Conservation (phyloP, 768 basidiomycete genomes). For the Ramaria rubella region DNA sequence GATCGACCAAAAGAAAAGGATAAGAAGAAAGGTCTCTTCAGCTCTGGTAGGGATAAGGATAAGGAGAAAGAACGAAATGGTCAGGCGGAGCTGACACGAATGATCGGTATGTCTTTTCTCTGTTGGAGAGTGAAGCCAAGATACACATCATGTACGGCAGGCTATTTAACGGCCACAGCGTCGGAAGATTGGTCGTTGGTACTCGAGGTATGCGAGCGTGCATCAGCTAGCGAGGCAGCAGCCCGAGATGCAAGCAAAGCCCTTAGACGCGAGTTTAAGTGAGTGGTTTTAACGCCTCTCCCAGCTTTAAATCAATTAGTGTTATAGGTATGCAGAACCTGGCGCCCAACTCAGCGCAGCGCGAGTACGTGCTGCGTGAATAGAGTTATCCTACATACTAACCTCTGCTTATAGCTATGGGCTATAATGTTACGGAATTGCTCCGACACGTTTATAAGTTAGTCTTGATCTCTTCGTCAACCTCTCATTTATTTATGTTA, state of each 20-base stretch:
- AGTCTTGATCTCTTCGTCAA: slow-evolving; percentile 15
- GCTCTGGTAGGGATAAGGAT: slow-evolving; percentile 10
- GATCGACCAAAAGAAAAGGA: slow-evolving; percentile 8
- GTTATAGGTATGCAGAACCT: slow-evolving; percentile 63
- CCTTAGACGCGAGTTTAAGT: slow-evolving; percentile 83
- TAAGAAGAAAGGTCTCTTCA: slow-evolving; percentile 13
- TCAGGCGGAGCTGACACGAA: slow-evolving; percentile 18
- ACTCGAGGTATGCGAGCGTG: slow-evolving; percentile 80
- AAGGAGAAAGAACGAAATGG: slow-evolving; percentile 15
- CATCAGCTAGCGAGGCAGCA: slow-evolving; percentile 60
- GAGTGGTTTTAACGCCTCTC: slow-evolving; percentile 13
- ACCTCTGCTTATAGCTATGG: too few relatives aligned
- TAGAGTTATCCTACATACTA: not conserved
- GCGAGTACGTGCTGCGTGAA: slow-evolving; percentile 51
- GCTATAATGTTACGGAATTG: slow-evolving; percentile 85
- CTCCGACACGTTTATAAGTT: slow-evolving; percentile 56
- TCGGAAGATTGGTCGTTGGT: slow-evolving; percentile 81
- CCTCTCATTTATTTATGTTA: not conserved
- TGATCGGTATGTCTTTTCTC: slow-evolving; percentile 14
- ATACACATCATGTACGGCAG: not conserved
- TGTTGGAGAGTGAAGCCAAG: not conserved
- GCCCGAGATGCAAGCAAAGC: slow-evolving; percentile 84
- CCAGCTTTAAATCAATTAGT: not conserved
- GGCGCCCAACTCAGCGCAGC: slow-evolving; percentile 71
- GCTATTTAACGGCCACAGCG: slow-evolving; percentile 15